phyloP scores from a whole-genome alignment of 2,329 filamentous ascomycete genomes.

The Aureobasidium sp. region DNA sequence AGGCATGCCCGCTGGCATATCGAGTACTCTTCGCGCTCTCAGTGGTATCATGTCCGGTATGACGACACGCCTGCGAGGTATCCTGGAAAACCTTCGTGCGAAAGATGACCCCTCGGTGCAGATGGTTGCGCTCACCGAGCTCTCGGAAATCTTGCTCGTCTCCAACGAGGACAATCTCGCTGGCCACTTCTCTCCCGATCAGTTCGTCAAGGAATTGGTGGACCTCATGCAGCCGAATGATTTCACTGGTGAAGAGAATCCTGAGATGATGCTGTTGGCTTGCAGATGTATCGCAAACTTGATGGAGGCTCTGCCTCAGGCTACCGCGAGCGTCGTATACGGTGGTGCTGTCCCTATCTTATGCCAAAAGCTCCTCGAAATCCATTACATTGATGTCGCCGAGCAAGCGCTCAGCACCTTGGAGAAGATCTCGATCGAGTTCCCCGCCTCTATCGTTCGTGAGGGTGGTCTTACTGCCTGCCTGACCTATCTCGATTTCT shows the following conservation, averaged over 20 bases:
- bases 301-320: slow-evolving; percentile 92
- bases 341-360: slow-evolving; percentile 92
- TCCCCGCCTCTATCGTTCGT: slow-evolving; percentile 86
- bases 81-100: slow-evolving; percentile 55
- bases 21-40: slow-evolving; percentile 74
- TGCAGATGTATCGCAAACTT: slow-evolving; percentile 93
- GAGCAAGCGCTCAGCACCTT: slow-evolving; percentile 94
- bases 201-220: slow-evolving; percentile 92
- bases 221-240: slow-evolving; percentile 85
- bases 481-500: slow-evolving; percentile 92
- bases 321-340: slow-evolving; percentile 92
- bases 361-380: slow-evolving; percentile 90
- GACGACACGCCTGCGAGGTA: slow-evolving; percentile 63
- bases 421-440: slow-evolving; percentile 95
- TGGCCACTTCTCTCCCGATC: slow-evolving; percentile 88
- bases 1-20: slow-evolving; percentile 53
- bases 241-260: slow-evolving; percentile 72
- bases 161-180: slow-evolving; percentile 95
- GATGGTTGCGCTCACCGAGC: slow-evolving; percentile 82
- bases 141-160: slow-evolving; percentile 86
- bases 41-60: slow-evolving; percentile 89
- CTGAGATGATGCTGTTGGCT: slow-evolving; percentile 93
- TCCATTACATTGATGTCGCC: slow-evolving; percentile 92
- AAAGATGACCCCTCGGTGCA: slow-evolving; percentile 83
- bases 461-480: slow-evolving; percentile 96